A percentile compares a stretch with the other conserved stretches of the same genome.
phyloP scores from a whole-genome alignment of 1,139 yeast species.

The Geotrichum citri-aurantii region DNA sequence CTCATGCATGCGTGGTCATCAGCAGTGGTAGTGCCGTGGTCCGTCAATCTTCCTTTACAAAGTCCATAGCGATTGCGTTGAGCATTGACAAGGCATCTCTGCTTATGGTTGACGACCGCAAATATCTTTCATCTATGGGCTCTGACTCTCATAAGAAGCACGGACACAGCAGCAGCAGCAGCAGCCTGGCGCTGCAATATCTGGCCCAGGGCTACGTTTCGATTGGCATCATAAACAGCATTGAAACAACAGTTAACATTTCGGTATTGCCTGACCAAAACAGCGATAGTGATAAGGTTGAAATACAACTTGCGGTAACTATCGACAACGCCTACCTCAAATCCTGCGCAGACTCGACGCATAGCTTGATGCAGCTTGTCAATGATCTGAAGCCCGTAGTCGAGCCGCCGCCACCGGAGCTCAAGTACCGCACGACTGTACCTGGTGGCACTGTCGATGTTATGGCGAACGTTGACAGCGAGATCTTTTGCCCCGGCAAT shows the following conservation, averaged over 20 bases:
- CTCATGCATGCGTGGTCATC: conserved; percentile 46
- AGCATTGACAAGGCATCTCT: conserved; percentile 27
- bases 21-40: conserved; percentile 52
- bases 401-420: conserved; percentile 37
- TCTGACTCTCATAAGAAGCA: conserved; percentile 5
- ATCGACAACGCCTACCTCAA: conserved; percentile 27
- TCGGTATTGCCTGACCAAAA: not conserved
- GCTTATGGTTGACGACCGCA: conserved; percentile 30
- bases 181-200: conserved; percentile 6
- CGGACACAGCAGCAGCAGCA: not conserved
- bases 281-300: not conserved
- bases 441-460: conserved; percentile 42
- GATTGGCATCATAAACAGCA: conserved; percentile 7
- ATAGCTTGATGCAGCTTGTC: conserved; percentile 59
- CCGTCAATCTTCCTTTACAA: conserved; percentile 33
- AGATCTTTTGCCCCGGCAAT: conserved; percentile 5
- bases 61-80: not conserved
- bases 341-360: conserved; percentile 80
- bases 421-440: conserved; percentile 34
- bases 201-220: conserved; percentile 13
- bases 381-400: conserved; percentile 71
- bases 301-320: conserved; percentile 1
- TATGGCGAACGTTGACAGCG: conserved; percentile 29
- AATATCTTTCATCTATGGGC: conserved; percentile 15
- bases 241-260: not conserved